phyloP scores from a whole-genome alignment of 371 early-diverging fungal species.

The Parasitella parasitica region DNA sequence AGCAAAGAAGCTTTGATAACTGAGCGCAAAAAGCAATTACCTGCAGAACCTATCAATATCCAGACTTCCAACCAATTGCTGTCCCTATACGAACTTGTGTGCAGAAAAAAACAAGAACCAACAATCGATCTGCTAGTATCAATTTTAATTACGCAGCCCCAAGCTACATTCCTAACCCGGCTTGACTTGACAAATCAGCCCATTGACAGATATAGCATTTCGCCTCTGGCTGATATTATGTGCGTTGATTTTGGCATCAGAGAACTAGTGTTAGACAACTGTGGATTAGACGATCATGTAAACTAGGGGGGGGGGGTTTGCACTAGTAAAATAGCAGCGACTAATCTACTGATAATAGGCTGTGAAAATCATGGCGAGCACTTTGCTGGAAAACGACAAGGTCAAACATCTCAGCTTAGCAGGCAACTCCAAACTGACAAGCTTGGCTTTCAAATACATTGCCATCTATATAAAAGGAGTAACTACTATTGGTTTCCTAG shows the following conservation, averaged over 20 bases:
- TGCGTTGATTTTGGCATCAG: conserved; percentile 57
- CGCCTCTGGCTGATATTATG: conserved; percentile 64
- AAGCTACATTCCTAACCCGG: conserved; percentile 30
- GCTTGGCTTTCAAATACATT: conserved; percentile 63
- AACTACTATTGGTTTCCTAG: background rate
- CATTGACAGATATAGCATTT: conserved; percentile 38
- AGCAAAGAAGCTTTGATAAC: conserved; percentile 16
- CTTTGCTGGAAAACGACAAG: conserved; percentile 54
- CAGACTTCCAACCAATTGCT: conserved; percentile 28
- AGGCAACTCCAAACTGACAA: conserved; percentile 56
- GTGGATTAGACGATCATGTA: conserved; percentile 68
- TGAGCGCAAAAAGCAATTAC: background rate
- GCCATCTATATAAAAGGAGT: conserved; percentile 68
- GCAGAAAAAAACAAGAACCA: conserved; percentile 56
- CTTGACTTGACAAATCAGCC: conserved; percentile 51
- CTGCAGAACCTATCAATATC: conserved; percentile 9
- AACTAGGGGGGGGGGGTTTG: too few species aligned
- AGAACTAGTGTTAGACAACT: conserved; percentile 54
- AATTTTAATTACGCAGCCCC: conserved; percentile 39
- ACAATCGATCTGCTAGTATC: conserved; percentile 49
- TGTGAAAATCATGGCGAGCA: conserved; percentile 61
- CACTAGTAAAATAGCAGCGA: conserved; percentile 26
- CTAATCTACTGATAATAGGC: conserved; percentile 31
- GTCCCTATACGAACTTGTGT: conserved; percentile 43
- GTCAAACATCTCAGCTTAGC: conserved; percentile 54